Conservation (phyloP, 2,329 filamentous ascomycete genomes). For the Periconia sp. region DNA sequence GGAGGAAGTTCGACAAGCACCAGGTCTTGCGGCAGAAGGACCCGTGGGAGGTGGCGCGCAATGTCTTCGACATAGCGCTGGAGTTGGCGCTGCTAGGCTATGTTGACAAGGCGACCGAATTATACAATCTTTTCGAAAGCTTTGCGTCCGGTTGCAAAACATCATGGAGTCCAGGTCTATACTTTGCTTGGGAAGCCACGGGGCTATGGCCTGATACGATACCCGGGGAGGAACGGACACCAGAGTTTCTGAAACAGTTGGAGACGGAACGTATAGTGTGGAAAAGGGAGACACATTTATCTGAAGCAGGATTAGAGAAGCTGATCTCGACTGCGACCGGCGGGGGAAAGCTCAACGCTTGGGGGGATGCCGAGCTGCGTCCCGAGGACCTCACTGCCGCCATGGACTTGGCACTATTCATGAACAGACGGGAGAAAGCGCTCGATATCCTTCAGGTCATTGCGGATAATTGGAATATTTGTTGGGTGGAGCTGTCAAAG, state of each 20-base stretch:
- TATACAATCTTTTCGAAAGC: slow-evolving; percentile 17
- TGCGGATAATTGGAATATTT: slow-evolving; percentile 19
- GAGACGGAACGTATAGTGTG: slow-evolving; percentile 23
- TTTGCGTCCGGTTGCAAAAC: slow-evolving; percentile 13
- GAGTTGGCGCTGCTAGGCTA: slow-evolving; percentile 24
- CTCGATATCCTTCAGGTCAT: slow-evolving; percentile 20
- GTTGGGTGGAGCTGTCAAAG: slow-evolving; percentile 16
- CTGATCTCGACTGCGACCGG: slow-evolving; percentile 15
- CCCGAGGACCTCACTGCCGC: slow-evolving; percentile 21
- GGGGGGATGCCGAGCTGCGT: slow-evolving; percentile 11
- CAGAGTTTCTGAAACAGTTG: slow-evolving; percentile 17
- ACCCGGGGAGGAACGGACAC: slow-evolving; percentile 16
- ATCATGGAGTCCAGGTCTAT: slow-evolving; percentile 23
- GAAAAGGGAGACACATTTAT: slow-evolving; percentile 17
- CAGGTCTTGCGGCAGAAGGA: slow-evolving; percentile 19
- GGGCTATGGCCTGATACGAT: slow-evolving; percentile 19
- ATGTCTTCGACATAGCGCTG: slow-evolving; percentile 20
- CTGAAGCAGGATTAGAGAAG: slow-evolving; percentile 16
- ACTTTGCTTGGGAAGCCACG: slow-evolving; percentile 25
- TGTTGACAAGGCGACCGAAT: slow-evolving; percentile 15
- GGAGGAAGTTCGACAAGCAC: slow-evolving; percentile 21
- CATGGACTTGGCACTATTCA: slow-evolving; percentile 21
- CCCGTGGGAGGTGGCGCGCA: slow-evolving; percentile 20
- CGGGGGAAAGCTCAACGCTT: slow-evolving; percentile 10
- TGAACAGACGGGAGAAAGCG: slow-evolving; percentile 17